Evolutionary conservation across 352 stramenopile species (phyloP), one percentile per base, ranked within the genome.

Genomic region (Phytophthora lateralis): DNA sequence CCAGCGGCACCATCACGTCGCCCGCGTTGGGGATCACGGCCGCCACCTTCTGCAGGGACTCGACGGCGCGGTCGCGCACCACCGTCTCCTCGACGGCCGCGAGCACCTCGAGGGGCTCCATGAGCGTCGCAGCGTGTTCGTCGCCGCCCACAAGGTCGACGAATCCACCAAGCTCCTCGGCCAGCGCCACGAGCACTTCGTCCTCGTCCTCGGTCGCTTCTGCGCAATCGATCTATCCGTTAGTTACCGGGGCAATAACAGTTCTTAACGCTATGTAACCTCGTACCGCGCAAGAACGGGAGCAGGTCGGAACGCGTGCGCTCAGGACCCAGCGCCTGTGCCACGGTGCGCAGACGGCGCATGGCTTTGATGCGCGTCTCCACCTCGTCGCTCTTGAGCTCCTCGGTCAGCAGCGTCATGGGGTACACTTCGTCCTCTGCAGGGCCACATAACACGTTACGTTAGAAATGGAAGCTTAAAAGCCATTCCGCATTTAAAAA

Each of bases 301-400:
- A 98, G 49, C 24, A 98, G 74, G 44, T 96, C 87, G 3, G 63
- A 67, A 42, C 90, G 79, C 35, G 86, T 95, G 49, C 82, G 80
- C 21, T 97, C 88, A 0, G 80, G 66, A 7, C 93, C 93, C 26
- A 98, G 88, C 27, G 93, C 93, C 73, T 95, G 88, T 8, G 89
- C 92, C 27, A 98, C 93, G 6, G 96, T 94, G 32, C 82, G 82
- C 37, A 98, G 77, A 32, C 91, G 89, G 12, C 94, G 90, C 91
- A 98, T 98, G 48, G 91, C 90, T 66, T 98, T 96, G 66, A 98
- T 95, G 49, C 93, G 88, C 12, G 85, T 96, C 75, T 98, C 93
- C 29, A 95, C 87, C 63, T 96, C 93, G 54, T 96, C 89, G 60
- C 78, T 92, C 73, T 95, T 92, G 55, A 98, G 74, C 74, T 98